Percentiles rank a stretch among this genome's conserved stretches.
Conservation (phyloP, 768 basidiomycete species). For the Tulasnella sp. region DNA sequence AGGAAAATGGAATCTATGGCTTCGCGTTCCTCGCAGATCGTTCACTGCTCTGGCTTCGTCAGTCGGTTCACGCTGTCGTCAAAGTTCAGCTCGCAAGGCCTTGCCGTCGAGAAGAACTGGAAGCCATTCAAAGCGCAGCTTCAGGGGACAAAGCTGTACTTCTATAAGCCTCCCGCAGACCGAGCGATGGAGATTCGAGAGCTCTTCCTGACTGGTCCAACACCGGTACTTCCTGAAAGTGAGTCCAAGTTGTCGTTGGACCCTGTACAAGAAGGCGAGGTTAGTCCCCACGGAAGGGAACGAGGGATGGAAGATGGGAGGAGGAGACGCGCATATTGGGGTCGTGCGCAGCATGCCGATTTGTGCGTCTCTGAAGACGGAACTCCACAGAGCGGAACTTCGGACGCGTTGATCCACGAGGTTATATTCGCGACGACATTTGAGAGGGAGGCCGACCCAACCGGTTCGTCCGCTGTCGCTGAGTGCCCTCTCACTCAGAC, state of each 20-base stretch:
- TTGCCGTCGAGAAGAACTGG: conserved; percentile 56
- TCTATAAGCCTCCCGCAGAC: conserved; percentile 76
- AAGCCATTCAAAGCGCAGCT: conserved; percentile 77
- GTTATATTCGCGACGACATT: conserved; percentile 68
- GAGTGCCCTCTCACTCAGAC: conserved; percentile 7
- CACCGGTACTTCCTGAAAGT: conserved; percentile 38
- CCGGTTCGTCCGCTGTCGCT: not conserved
- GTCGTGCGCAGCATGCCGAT: conserved; percentile 61
- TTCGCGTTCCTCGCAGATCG: conserved; percentile 49
- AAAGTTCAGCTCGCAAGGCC: conserved; percentile 25
- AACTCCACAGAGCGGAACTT: conserved; percentile 50
- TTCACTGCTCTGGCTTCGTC: conserved; percentile 64
- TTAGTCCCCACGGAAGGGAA: conserved; percentile 17
- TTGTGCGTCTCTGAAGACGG: conserved; percentile 35
- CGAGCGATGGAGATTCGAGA: conserved; percentile 52
- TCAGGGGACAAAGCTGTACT: conserved; percentile 74
- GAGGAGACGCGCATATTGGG: conserved; percentile 68
- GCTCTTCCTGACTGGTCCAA: conserved; percentile 49
- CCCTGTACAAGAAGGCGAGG: conserved; percentile 23
- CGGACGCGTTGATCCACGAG: conserved; percentile 75
- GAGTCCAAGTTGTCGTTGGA: conserved; percentile 34
- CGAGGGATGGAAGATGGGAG: conserved; percentile 29
- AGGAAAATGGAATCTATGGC: not conserved
- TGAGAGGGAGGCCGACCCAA: conserved; percentile 16
- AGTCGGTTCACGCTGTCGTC: conserved; percentile 40